These are phyloP conservation scores for Isatis tinctoria DNA, from an alignment of 345 rosid species.

Conservation along the genomic window DNA sequence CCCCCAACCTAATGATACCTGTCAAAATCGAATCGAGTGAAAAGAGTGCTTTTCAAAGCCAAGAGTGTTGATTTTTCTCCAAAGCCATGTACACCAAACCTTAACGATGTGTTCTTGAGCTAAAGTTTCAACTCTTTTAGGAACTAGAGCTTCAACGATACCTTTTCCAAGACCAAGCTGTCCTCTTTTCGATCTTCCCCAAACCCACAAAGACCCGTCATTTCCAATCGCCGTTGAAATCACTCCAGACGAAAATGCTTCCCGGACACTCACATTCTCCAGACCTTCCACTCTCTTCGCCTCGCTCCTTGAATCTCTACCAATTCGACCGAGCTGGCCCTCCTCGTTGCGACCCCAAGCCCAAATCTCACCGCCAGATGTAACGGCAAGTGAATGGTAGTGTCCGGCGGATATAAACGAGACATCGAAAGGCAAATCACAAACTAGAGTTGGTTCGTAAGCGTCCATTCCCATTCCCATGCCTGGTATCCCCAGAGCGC, in stretches of 20 bases:
- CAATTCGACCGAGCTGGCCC: slow-evolving; percentile 72
- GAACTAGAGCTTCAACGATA: slow-evolving; percentile 46
- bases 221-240: slow-evolving; percentile 69
- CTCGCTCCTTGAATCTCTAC: slow-evolving; percentile 49
- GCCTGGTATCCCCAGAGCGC: slow-evolving; percentile 68
- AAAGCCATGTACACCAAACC: slow-evolving; percentile 42
- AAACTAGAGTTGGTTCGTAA: slow-evolving; percentile 61
- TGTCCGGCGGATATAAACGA: slow-evolving; percentile 58
- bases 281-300: slow-evolving; percentile 69
- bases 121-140: slow-evolving; percentile 62
- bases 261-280: slow-evolving; percentile 45
- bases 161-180: slow-evolving; percentile 91
- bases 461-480: slow-evolving; percentile 57
- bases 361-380: slow-evolving; percentile 71
- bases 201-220: slow-evolving; percentile 91
- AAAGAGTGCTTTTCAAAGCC: not conserved
- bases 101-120: slow-evolving; percentile 58
- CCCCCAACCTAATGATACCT: slow-evolving; percentile 98
- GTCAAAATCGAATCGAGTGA: slow-evolving; percentile 10
- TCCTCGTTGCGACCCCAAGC: slow-evolving; percentile 91
- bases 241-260: slow-evolving; percentile 85
- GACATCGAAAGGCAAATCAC: slow-evolving; percentile 56
- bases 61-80: not conserved
- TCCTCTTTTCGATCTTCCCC: slow-evolving; percentile 96
- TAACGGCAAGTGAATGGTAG: slow-evolving; percentile 90